Percentiles rank a stretch among this genome's conserved stretches.
Evolutionary conservation across 2,329 filamentous ascomycete species (phyloP).

Genomic region (Botryosphaeria agaves): DNA sequence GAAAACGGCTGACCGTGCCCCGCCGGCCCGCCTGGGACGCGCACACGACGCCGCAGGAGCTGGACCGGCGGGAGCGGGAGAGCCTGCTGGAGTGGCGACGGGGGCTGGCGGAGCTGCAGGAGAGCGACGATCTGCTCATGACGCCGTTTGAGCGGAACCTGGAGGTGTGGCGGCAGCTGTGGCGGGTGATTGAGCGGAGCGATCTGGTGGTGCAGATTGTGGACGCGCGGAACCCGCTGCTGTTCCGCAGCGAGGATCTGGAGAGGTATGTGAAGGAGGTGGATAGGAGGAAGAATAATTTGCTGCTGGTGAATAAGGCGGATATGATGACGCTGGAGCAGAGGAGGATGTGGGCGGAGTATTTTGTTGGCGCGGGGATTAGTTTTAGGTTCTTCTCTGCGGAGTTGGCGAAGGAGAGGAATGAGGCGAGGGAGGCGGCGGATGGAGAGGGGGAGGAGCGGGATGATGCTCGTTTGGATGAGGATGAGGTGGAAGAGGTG

Average conservation of each 20-base stretch:
- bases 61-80: conserved; percentile 65
- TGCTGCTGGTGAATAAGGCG: conserved; percentile 93
- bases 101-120: conserved; percentile 79
- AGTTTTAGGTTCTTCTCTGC: conserved; percentile 96
- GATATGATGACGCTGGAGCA: conserved; percentile 95
- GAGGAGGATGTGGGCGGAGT: conserved; percentile 66
- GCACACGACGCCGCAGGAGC: conserved; percentile 62
- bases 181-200: conserved; percentile 93
- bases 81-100: conserved; percentile 76
- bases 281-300: conserved; percentile 70
- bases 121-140: conserved; percentile 88
- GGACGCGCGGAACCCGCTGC: conserved; percentile 81
- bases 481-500: conserved; percentile 19
- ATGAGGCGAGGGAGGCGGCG: conserved; percentile 49
- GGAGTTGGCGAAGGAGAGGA: conserved; percentile 73
- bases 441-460: conserved; percentile 24
- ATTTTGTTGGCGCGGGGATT: conserved; percentile 66
- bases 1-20: conserved; percentile 66
- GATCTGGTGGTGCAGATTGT: conserved; percentile 97
- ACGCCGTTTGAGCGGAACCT: conserved; percentile 95
- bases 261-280: conserved; percentile 91
- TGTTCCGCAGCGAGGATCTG: conserved; percentile 88
- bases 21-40: conserved; percentile 79
- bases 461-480: conserved; percentile 19
- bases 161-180: conserved; percentile 94